A percentile compares a stretch with the other conserved stretches of the same genome.
phyloP scores from a whole-genome alignment of 176 grass and related monocot genomes.

The Cenchrus fungigraminus region DNA sequence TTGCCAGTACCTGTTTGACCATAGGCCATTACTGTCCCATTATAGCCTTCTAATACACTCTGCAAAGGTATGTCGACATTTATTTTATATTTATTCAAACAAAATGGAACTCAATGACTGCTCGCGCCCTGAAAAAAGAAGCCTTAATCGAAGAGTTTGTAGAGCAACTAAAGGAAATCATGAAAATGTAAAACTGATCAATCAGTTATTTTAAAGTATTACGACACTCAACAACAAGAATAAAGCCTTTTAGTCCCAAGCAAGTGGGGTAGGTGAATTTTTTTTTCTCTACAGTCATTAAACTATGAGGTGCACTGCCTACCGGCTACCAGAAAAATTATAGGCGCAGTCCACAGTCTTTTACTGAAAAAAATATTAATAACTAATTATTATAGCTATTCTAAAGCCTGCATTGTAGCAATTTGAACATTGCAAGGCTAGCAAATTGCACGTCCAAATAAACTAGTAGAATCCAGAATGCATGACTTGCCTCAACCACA shows the following conservation, averaged over 20 bases:
- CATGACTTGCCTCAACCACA: constrained; percentile 83
- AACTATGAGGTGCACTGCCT: constrained; percentile 11
- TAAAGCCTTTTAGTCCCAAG: neutral
- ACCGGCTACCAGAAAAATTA: neutral
- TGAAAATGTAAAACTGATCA: neutral
- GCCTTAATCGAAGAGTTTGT: constrained; percentile 18
- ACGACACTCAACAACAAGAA: neutral
- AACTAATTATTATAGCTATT: neutral
- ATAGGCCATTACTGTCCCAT: constrained; percentile 99
- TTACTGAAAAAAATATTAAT: neutral
- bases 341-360: neutral
- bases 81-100: constrained; percentile 37
- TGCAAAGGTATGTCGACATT: constrained; percentile 60
- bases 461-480: neutral
- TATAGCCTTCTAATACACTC: constrained; percentile 98
- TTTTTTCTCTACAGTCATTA: constrained; percentile 12
- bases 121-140: neutral
- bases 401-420: neutral
- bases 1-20: constrained; percentile 99
- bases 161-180: neutral
- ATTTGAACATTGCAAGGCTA: neutral
- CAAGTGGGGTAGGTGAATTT: neutral
- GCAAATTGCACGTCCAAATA: constrained; percentile 13
- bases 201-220: neutral
- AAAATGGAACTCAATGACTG: constrained; percentile 24